Percentiles rank a stretch among this genome's conserved stretches.
These are phyloP conservation scores for Xylariaceae sp. DNA, from an alignment of 2,329 filamentous ascomycete genomes.

Conservation along the genomic window DNA sequence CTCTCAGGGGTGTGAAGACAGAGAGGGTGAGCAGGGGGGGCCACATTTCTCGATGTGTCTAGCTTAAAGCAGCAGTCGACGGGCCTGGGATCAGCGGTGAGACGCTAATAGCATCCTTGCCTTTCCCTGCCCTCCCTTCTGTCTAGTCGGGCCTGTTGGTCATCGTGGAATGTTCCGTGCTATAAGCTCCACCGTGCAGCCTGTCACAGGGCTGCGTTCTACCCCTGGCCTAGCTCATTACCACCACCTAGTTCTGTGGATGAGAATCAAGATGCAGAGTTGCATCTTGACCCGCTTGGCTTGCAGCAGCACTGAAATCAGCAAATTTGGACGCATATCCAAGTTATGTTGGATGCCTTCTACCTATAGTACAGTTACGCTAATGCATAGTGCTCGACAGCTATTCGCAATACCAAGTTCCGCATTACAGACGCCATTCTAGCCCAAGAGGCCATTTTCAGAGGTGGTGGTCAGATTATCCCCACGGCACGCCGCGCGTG, in stretches of 20 bases:
- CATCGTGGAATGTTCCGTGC: constrained; percentile 27
- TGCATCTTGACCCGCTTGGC: background rate
- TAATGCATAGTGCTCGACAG: constrained; percentile 49
- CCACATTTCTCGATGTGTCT: constrained; percentile 30
- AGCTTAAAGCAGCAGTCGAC: constrained; percentile 33
- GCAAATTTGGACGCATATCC: constrained; percentile 7
- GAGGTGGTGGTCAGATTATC: constrained; percentile 96
- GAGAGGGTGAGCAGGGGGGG: constrained; percentile 19
- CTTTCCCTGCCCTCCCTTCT: constrained; percentile 9
- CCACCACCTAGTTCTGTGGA: constrained; percentile 11
- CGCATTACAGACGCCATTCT: constrained; percentile 90
- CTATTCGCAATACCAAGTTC: constrained; percentile 98
- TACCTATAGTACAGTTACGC: constrained; percentile 20
- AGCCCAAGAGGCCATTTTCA: constrained; percentile 89
- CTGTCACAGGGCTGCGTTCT: constrained; percentile 25
- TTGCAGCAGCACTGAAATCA: background rate
- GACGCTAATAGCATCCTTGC: constrained; percentile 23
- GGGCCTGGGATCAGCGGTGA: constrained; percentile 18
- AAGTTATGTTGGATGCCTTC: constrained; percentile 12
- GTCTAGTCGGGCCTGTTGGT: constrained; percentile 17
- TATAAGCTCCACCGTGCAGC: constrained; percentile 15
- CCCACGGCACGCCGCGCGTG: constrained; percentile 91
- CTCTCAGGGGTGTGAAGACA: constrained; percentile 15
- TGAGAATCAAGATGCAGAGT: constrained; percentile 9
- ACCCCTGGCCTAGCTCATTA: constrained; percentile 9